phyloP scores from a whole-genome alignment of 768 basidiomycete species.

The Amanita inopinata region DNA sequence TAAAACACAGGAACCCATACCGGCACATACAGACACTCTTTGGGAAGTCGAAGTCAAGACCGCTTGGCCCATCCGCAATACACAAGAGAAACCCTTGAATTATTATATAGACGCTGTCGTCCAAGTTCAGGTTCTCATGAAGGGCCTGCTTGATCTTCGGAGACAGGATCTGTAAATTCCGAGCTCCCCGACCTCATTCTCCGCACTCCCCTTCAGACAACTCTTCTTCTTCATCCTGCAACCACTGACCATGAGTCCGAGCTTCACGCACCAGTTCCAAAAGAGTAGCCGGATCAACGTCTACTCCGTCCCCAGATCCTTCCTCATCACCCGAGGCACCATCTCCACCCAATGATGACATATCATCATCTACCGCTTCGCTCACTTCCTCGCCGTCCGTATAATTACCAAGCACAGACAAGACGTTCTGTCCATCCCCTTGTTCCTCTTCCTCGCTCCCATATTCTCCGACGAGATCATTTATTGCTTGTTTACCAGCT shows the following conservation, averaged over 20 bases:
- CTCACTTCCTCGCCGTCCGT: conserved; percentile 29
- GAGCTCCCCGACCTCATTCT: conserved; percentile 7
- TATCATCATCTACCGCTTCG: conserved; percentile 8
- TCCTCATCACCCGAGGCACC: background rate
- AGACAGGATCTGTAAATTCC: conserved; percentile 51
- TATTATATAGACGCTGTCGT: conserved; percentile 65
- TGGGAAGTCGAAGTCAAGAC: conserved; percentile 90
- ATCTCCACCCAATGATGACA: conserved; percentile 1
- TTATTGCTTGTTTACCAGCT: conserved; percentile 46
- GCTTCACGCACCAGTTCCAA: conserved; percentile 26
- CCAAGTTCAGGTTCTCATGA: conserved; percentile 77
- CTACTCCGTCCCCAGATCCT: conserved; percentile 20
- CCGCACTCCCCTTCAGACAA: conserved; percentile 13
- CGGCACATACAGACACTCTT: conserved; percentile 69
- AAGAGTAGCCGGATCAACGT: conserved; percentile 26
- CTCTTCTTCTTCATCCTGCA: conserved; percentile 26
- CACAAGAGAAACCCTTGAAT: conserved; percentile 66
- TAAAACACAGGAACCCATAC: conserved; percentile 64
- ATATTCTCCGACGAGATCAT: conserved; percentile 50
- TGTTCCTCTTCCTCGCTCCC: conserved; percentile 39
- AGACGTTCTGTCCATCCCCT: conserved; percentile 21
- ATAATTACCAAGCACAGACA: conserved; percentile 31
- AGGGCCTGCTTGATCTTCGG: conserved; percentile 69
- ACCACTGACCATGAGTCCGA: conserved; percentile 12
- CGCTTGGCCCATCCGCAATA: conserved; percentile 66